phyloP scores from a whole-genome alignment of 1,284 basidiomycete genomes.

The Marasmius fiardii region DNA sequence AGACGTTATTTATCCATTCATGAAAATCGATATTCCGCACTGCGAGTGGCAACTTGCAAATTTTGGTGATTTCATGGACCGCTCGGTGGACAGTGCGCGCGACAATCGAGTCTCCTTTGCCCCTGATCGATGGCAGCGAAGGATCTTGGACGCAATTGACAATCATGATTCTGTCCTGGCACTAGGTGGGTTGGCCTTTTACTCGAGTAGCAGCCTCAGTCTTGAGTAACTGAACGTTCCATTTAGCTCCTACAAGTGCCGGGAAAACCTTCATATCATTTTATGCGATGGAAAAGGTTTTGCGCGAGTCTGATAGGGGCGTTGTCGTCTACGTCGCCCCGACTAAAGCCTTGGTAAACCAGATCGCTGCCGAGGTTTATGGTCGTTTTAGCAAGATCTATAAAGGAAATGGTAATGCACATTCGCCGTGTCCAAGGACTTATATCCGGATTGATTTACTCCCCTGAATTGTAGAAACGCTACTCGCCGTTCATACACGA shows the following conservation, averaged over 20 bases:
- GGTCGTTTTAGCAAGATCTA: constrained; percentile 63
- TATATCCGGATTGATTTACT: constrained; percentile 28
- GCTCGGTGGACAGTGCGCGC: constrained; percentile 58
- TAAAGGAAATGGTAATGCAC: constrained; percentile 36
- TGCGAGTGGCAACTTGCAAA: constrained; percentile 61
- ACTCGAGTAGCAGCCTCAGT: not conserved
- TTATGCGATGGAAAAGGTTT: constrained; percentile 70
- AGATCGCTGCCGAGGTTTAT: constrained; percentile 69
- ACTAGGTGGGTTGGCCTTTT: constrained; percentile 43
- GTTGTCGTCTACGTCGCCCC: constrained; percentile 73
- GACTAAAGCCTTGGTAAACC: constrained; percentile 67
- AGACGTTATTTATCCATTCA: constrained; percentile 36
- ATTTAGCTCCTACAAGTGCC: constrained; percentile 59
- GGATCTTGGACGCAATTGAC: constrained; percentile 64
- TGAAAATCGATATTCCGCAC: constrained; percentile 54
- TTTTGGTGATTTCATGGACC: constrained; percentile 72
- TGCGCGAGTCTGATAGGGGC: constrained; percentile 58
- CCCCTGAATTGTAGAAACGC: constrained; percentile 37
- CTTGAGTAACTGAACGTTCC: not conserved
- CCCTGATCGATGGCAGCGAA: constrained; percentile 69
- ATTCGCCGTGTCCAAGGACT: not conserved
- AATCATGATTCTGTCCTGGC: constrained; percentile 56
- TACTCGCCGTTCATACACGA: constrained; percentile 68
- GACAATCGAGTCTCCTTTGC: constrained; percentile 60
- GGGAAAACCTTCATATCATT: constrained; percentile 77